Base-by-base conservation (phyloP, 2,329 filamentous ascomycete genomes). In the Blumeriella jaapii region DNA sequence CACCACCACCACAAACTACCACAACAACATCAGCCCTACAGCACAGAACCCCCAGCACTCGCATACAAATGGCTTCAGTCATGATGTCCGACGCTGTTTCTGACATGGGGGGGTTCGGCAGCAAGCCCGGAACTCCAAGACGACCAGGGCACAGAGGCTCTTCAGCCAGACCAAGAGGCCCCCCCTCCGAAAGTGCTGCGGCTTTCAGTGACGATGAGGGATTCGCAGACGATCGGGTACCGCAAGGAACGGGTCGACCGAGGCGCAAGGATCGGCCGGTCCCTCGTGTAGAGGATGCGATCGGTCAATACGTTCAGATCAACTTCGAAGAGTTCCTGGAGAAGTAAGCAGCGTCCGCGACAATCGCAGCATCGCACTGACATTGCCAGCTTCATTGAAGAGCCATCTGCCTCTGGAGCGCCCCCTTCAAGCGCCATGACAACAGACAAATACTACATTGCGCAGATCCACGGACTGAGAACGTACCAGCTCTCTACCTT, bases 301-400 rank as follows among this genome's bases (percentile, higher is more conserved):
- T 84, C 31, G 83, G 81, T 42, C 68, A 83, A 45, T 72, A 78
- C 35, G 71, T 89, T 16, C 80, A 84, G 54, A 68, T 78, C 37
- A 74, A 79, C 38, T 91, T 93, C 54, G 78, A 87, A 58, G 69
- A 71, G 46, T 93, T 91, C 54, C 71, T 93, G 16, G 81, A 91
- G 54, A 72, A 69, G 80, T 86, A 56, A 53, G 69, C 45, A 56
- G 41, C 18, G 6, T 14, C 13, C 19, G 18, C 5, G 13, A 12
- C 6, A 31, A 23, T 25, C 16, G 34, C 20, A 20, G 30, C 24
- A 15, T 7, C 13, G 36, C 12, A 4, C 47, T 52, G 34, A 52
- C 36, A 18, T 3, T 31, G n/a, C 4, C 68, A 51, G 54, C 31
- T 89, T 79, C 54, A 64, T 74, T 38, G 81, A 87, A 59, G 78